Evolutionary conservation across 1,139 yeast species (phyloP).

Genomic region (Wickerhamomyces sp.): DNA sequence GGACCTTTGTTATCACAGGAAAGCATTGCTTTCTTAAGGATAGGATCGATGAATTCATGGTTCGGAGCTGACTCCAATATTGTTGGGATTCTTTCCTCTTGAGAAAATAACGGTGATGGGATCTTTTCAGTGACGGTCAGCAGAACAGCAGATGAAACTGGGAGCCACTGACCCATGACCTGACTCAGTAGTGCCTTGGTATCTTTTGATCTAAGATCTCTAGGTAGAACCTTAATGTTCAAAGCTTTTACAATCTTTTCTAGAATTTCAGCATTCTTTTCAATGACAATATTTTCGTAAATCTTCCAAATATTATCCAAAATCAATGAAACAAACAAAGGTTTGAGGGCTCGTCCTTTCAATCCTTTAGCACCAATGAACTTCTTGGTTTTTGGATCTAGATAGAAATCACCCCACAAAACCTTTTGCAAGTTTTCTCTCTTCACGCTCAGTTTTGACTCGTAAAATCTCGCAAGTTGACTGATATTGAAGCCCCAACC

Average conservation of each 20-base stretch:
- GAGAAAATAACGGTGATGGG: constrained; percentile 81
- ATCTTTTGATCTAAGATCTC: constrained; percentile 82
- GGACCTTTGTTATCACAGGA: constrained; percentile 61
- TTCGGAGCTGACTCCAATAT: constrained; percentile 58
- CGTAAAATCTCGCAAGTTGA: constrained; percentile 85
- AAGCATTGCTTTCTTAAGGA: constrained; percentile 51
- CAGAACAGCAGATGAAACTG: constrained; percentile 80
- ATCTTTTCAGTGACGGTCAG: constrained; percentile 79
- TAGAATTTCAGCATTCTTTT: constrained; percentile 65
- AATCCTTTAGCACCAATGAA: constrained; percentile 56
- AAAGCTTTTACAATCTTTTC: constrained; percentile 72
- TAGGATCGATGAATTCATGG: constrained; percentile 43
- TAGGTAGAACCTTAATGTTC: constrained; percentile 60
- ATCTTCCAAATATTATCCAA: constrained; percentile 92
- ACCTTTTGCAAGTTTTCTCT: constrained; percentile 75
- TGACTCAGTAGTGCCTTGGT: constrained; percentile 53
- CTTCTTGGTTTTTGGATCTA: constrained; percentile 86
- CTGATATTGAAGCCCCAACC: constrained; percentile 97
- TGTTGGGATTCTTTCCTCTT: constrained; percentile 61
- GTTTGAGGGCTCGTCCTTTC: constrained; percentile 53
- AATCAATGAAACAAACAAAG: constrained; percentile 82
- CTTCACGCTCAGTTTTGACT: constrained; percentile 79
- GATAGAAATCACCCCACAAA: constrained; percentile 92
- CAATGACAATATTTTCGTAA: constrained; percentile 63
- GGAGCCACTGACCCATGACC: constrained; percentile 93